Conservation (phyloP, 768 basidiomycete species). For the Coprinopsis marcescibilis region DNA sequence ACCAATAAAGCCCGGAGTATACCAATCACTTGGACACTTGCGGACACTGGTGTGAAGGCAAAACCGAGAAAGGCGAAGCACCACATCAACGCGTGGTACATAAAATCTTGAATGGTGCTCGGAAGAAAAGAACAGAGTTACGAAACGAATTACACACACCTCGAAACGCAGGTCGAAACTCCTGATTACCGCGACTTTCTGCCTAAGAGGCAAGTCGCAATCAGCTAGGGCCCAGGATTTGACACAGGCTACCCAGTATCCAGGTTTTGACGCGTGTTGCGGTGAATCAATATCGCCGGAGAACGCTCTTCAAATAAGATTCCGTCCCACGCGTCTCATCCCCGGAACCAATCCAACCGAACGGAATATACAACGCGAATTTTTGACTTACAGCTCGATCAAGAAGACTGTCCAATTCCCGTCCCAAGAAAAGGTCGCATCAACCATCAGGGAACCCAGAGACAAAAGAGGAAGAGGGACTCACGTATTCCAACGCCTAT, state of each 20-base stretch:
- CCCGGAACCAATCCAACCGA: not conserved
- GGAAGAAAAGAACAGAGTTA: too few relatives aligned
- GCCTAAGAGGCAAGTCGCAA: not conserved
- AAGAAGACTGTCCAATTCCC: not conserved
- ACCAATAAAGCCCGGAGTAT: not conserved
- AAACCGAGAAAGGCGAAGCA: too few relatives aligned
- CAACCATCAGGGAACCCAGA: not conserved
- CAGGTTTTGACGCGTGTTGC: too few relatives aligned
- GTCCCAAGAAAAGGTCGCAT: not conserved
- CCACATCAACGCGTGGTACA: too few relatives aligned
- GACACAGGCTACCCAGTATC: too few relatives aligned
- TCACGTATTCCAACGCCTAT: slow-evolving; percentile 8
- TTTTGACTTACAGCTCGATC: slow-evolving; percentile 1
- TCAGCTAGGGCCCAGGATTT: not conserved
- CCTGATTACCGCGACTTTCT: not conserved
- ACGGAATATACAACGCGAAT: not conserved
- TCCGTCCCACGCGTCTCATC: not conserved
- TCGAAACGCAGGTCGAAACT: slow-evolving; percentile 1
- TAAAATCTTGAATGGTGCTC: too few relatives aligned
- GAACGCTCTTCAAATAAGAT: not conserved
- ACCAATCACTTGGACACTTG: not conserved
- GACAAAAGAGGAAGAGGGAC: not conserved
- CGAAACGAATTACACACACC: not conserved
- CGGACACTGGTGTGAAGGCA: too few relatives aligned
- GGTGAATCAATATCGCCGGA: too few relatives aligned